Evolutionary conservation across 495 filamentous ascomycete species (phyloP), one percentile per base, ranked within the genome.

Genomic region (Barbatosphaeria neglecta): DNA sequence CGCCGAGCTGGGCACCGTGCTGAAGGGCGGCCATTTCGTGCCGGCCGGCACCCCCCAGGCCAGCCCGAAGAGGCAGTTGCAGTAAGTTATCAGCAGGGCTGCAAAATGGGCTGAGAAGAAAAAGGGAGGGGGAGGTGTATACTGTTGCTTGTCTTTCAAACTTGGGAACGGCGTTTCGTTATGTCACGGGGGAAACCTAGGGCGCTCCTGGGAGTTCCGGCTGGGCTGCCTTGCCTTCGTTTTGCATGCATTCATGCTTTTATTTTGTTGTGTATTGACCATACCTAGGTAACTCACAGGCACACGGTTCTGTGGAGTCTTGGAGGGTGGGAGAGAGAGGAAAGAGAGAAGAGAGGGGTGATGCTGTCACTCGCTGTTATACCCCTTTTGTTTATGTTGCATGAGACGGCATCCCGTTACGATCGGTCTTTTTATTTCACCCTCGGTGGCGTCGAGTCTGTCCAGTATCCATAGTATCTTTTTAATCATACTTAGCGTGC

Each of bases 1-100:
- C 20, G 64, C 62, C 2, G 59, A 59, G 22, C 37, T 68, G 17
- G 80, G 74, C 2, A 74, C 70, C 10, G 72, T 77, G 40, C 66
- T 60, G 52, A 60, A 61, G 40, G 70, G 68, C 0, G 58, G 71
- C 41, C 56, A 61, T 7, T 73, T 56, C 38, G 57, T 67, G 31
- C 59, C 55, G 6, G n/a, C 25, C 16, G 39, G 44, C 41, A 23
- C 24, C 25, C 18, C 18, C 19, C 4, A 22, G 23, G 15, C 37
- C 48, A 4, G 38, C 51, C n/a, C 9, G 24, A 25, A 28, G 38
- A 20, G 38, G 44, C 33, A 24, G 44, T 40, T 39, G 41, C 20
- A 20, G n/a, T n/a, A 28, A 16, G 37, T 19, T 31, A 20, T 22
- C 18, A 48, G 33, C 15, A 22, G 19, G 22, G 24, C 15, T 13